Evolutionary conservation across 176 grass and related monocot genomes (phyloP).

Genomic region (Avena eriantha): DNA sequence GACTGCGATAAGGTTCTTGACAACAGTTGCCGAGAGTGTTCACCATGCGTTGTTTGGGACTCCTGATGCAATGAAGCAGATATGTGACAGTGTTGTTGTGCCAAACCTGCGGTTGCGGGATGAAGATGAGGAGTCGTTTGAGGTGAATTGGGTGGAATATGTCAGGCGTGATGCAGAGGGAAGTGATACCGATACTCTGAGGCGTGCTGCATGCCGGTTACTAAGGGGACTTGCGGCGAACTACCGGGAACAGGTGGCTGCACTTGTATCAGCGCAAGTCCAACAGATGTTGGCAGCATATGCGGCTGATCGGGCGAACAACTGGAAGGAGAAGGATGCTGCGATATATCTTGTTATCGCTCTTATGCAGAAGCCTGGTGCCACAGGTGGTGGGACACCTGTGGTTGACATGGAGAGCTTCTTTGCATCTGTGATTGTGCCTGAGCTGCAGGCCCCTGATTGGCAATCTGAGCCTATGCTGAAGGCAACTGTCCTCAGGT

Average conservation of each 20-base stretch:
- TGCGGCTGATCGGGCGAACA: slow-evolving; percentile 58
- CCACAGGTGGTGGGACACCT: slow-evolving; percentile 52
- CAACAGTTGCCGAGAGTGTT: slow-evolving; percentile 89
- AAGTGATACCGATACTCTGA: slow-evolving; percentile 82
- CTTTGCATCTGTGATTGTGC: slow-evolving; percentile 85
- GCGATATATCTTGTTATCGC: slow-evolving; percentile 93
- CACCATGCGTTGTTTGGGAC: slow-evolving; percentile 81
- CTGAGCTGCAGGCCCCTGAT: slow-evolving; percentile 80
- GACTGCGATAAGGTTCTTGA: slow-evolving; percentile 93
- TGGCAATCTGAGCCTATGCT: slow-evolving; percentile 80
- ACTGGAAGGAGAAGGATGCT: slow-evolving; percentile 98
- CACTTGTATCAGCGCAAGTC: slow-evolving; percentile 73
- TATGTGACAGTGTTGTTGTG: slow-evolving; percentile 90
- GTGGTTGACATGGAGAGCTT: slow-evolving; percentile 95
- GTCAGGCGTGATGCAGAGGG: slow-evolving; percentile 93
- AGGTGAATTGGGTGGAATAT: slow-evolving; percentile 91
- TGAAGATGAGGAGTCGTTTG: slow-evolving; percentile 95
- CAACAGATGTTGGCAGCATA: slow-evolving; percentile 85
- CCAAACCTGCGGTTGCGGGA: slow-evolving; percentile 91
- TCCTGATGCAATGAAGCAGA: slow-evolving; percentile 73
- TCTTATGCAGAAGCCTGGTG: slow-evolving; percentile 82
- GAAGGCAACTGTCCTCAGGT: slow-evolving; percentile 91
- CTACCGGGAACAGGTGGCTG: slow-evolving; percentile 83
- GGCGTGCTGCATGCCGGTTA: slow-evolving; percentile 83
- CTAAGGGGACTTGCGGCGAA: slow-evolving; percentile 79